Evolutionary conservation across 1,284 basidiomycete species (phyloP).

Genomic region (Leccinum pseudoinsigne): DNA sequence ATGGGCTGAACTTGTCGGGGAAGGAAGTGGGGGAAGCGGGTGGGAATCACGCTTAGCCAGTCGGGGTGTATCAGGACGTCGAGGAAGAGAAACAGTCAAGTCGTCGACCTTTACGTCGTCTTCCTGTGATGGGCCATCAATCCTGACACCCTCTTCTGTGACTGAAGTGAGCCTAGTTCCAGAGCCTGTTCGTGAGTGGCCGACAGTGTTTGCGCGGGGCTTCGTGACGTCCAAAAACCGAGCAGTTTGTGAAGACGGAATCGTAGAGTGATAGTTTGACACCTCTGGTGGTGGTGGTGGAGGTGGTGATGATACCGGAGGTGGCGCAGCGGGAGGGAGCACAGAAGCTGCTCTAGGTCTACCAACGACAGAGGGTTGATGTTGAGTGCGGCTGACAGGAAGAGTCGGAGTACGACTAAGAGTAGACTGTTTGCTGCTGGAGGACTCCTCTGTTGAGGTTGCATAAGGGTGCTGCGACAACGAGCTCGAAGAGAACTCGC

Average conservation of each 20-base stretch:
- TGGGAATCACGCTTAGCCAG: conserved; percentile 52
- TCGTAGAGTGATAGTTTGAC: conserved; percentile 27
- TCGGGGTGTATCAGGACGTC: conserved; percentile 39
- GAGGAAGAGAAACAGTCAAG: conserved; percentile 27
- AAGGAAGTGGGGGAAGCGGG: conserved; percentile 66
- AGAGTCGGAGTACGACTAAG: conserved; percentile 32
- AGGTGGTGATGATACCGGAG: conserved; percentile 61
- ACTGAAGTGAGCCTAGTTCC: conserved; percentile 57
- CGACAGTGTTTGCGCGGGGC: conserved; percentile 47
- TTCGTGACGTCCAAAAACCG: conserved; percentile 41
- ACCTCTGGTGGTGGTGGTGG: conserved; percentile 54
- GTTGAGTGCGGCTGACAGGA: conserved; percentile 29
- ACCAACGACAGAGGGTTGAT: conserved; percentile 27
- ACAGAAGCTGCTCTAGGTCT: conserved; percentile 57
- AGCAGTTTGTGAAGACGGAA: conserved; percentile 25
- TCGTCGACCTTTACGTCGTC: conserved; percentile 29
- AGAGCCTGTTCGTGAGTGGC: conserved; percentile 57
- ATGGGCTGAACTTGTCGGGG: conserved; percentile 36
- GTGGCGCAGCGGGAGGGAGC: conserved; percentile 65
- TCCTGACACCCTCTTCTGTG: conserved; percentile 55
- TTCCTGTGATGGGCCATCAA: conserved; percentile 32
- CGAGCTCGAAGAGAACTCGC: conserved; percentile 30
- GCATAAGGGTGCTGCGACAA: conserved; percentile 44
- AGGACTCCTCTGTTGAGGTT: conserved; percentile 35
- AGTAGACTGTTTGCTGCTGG: conserved; percentile 21